Conservation (phyloP, 2,329 filamentous ascomycete species). For the Pestalotiopsis sp. region DNA sequence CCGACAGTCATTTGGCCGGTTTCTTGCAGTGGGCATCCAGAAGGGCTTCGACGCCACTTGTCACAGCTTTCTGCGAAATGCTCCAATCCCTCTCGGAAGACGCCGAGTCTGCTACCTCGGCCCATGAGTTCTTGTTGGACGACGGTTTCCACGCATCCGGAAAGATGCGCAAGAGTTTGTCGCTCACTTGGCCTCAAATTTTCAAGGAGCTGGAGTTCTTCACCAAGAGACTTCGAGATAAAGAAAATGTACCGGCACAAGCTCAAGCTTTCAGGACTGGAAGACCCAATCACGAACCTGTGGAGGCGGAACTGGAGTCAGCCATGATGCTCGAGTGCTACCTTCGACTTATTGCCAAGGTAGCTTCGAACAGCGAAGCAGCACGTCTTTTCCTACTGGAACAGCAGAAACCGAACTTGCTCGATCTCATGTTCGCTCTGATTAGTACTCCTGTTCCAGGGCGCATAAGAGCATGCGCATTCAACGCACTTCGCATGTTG, state of each 20-base stretch:
- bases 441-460: conserved; percentile 76
- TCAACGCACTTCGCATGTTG: conserved; percentile 75
- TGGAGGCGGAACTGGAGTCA: conserved; percentile 86
- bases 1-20: conserved; percentile 89
- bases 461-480: conserved; percentile 81
- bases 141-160: conserved; percentile 75
- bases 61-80: conserved; percentile 97
- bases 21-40: conserved; percentile 98
- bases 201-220: conserved; percentile 89
- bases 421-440: conserved; percentile 76
- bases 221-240: conserved; percentile 75
- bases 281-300: conserved; percentile 65
- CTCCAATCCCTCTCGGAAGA: conserved; percentile 85
- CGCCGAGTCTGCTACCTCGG: conserved; percentile 78
- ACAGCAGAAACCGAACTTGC: conserved; percentile 65
- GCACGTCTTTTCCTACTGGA: conserved; percentile 76
- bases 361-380: conserved; percentile 72
- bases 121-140: conserved; percentile 87
- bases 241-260: conserved; percentile 57
- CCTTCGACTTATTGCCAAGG: conserved; percentile 80
- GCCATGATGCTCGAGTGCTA: conserved; percentile 98
- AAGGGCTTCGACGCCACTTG: conserved; percentile 91
- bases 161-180: conserved; percentile 80
- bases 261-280: conserved; percentile 56
- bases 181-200: conserved; percentile 91